Evolutionary conservation across 768 basidiomycete species (phyloP).

Genomic region (Dioszegia aurantiaca): DNA sequence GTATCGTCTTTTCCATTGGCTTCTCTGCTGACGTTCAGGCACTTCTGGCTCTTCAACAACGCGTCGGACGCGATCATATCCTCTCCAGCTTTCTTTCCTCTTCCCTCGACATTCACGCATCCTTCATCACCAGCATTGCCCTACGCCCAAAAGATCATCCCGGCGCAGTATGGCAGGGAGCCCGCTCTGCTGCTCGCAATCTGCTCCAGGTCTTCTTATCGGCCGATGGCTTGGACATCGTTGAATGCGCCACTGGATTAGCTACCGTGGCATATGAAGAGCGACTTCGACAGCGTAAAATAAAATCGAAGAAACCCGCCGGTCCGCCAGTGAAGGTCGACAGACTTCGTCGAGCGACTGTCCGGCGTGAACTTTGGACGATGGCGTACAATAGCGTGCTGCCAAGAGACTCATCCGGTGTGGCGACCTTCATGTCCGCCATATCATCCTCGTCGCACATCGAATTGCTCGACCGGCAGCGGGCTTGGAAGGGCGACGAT

Average conservation of each 20-base stretch:
- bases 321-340: constrained; percentile 20
- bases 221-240: constrained; percentile 47
- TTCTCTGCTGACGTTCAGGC: constrained; percentile 19
- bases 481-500: constrained; percentile 42
- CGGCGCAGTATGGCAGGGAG: constrained; percentile 55
- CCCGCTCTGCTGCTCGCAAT: constrained; percentile 55
- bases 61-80: constrained; percentile 1
- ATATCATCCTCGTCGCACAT: constrained; percentile 66
- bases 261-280: constrained; percentile 36
- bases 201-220: constrained; percentile 52
- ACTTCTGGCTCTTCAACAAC: constrained; percentile 21
- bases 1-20: constrained; percentile 42
- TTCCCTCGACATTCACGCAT: constrained; percentile 60
- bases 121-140: constrained; percentile 57
- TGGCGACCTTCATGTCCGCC: constrained; percentile 61
- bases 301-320: constrained; percentile 13
- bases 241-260: constrained; percentile 37
- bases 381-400: constrained; percentile 63
- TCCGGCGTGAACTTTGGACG: constrained; percentile 68
- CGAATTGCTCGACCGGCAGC: constrained; percentile 58
- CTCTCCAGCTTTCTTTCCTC: constrained; percentile 13
- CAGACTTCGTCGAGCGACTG: constrained; percentile 34
- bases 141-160: constrained; percentile 54
- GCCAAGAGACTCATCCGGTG: constrained; percentile 61
- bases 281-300: constrained; percentile 22